Evolutionary conservation across 1,284 basidiomycete species (phyloP).

Genomic region (Amylostereum chailletii): DNA sequence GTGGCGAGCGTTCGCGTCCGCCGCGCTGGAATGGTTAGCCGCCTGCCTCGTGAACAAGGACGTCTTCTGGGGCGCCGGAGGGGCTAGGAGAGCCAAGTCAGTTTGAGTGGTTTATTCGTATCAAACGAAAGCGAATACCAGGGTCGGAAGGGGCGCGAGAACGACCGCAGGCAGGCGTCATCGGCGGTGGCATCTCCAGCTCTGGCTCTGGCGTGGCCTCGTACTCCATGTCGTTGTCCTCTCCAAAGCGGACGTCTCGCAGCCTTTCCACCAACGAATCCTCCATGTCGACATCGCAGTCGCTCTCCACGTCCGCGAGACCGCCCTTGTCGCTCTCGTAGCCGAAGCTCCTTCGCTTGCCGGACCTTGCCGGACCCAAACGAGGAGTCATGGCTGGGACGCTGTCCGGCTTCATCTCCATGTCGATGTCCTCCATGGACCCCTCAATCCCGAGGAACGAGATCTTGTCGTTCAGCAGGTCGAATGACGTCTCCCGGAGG

Average conservation of each 20-base stretch:
- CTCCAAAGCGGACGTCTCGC: constrained; percentile 7
- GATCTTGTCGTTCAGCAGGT: constrained; percentile 55
- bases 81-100: not conserved
- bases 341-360: not conserved
- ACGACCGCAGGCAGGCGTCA: not conserved
- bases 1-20: constrained; percentile 1
- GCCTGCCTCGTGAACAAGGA: too few relatives aligned
- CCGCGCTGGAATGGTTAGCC: too few relatives aligned
- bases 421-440: constrained; percentile 10
- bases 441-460: constrained; percentile 31
- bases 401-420: constrained; percentile 4
- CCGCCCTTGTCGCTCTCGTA: not conserved
- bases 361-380: constrained; percentile 1
- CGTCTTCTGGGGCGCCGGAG: constrained; percentile 2
- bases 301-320: constrained; percentile 1
- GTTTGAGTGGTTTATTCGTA: not conserved
- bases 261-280: constrained; percentile 12
- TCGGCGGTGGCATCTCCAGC: not conserved
- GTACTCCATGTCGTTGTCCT: constrained; percentile 2
- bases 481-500: constrained; percentile 49
- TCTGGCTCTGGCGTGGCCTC: not conserved
- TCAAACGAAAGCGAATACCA: not conserved
- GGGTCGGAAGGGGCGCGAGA: not conserved
- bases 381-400: constrained; percentile 19
- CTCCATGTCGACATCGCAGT: constrained; percentile 4